A percentile compares a stretch with the other conserved stretches of the same genome.
Evolutionary conservation across 2,329 filamentous ascomycete species (phyloP).

Genomic region (Blastomyces percursus): DNA sequence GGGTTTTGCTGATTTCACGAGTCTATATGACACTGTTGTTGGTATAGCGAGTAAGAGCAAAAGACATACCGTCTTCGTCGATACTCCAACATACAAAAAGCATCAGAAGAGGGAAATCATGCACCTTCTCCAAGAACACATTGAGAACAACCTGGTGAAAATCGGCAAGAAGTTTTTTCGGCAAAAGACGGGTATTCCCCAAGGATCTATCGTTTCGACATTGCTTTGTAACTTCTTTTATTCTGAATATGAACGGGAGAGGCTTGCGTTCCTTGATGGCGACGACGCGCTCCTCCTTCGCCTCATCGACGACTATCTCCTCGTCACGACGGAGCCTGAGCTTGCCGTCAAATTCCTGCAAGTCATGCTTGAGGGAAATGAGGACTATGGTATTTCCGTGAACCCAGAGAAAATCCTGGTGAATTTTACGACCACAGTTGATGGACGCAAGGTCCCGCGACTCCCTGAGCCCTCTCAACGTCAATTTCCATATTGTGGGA

Average conservation of each 20-base stretch:
- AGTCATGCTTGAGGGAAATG: conserved; percentile 67
- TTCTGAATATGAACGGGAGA: conserved; percentile 63
- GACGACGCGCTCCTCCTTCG: conserved; percentile 57
- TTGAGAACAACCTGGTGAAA: conserved; percentile 75
- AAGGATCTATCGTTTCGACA: conserved; percentile 80
- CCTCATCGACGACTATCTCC: conserved; percentile 84
- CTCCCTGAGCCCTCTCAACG: conserved; percentile 28
- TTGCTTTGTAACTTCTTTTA: conserved; percentile 95
- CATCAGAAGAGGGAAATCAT: conserved; percentile 52
- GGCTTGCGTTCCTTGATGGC: conserved; percentile 53
- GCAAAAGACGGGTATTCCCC: conserved; percentile 81
- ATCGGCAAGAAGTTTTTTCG: conserved; percentile 81
- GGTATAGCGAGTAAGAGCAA: conserved; percentile 13
- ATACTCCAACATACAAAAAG: conserved; percentile 49
- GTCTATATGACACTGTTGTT: conserved; percentile 39
- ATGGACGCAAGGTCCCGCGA: conserved; percentile 43
- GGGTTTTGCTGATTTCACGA: conserved; percentile 31
- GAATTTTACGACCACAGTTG: conserved; percentile 62
- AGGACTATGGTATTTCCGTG: conserved; percentile 69
- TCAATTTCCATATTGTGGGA: conserved; percentile 80
- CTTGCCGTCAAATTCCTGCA: conserved; percentile 64
- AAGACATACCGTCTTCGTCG: conserved; percentile 64
- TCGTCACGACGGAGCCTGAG: conserved; percentile 60
- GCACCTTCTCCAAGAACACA: conserved; percentile 62
- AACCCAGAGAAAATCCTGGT: conserved; percentile 68